These are phyloP conservation scores for Amaranthus hypochondriacus DNA, from an alignment of 148 eudicot species.

Conservation along the genomic window DNA sequence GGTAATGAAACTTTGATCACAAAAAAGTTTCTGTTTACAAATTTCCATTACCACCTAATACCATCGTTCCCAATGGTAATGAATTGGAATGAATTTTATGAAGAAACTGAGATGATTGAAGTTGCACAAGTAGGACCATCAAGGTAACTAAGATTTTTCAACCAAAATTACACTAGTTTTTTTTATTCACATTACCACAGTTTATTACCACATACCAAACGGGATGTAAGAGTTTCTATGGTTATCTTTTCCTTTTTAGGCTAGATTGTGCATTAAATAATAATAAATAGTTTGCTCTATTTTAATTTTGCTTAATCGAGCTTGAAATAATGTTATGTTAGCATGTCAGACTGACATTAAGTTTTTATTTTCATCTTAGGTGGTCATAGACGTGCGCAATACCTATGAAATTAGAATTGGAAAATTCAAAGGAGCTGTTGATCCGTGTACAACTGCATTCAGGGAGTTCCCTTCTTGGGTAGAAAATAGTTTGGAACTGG, in stretches of 20 bases:
- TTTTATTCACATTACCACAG: too few species aligned
- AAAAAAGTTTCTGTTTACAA: too few species aligned
- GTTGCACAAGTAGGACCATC: too few species aligned
- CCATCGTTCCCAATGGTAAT: too few species aligned
- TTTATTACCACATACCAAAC: too few species aligned
- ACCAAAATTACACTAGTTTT: too few species aligned
- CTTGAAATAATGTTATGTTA: conserved; percentile 1
- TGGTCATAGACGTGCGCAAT: conserved; percentile 92
- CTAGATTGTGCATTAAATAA: not conserved
- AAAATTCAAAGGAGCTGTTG: conserved; percentile 88
- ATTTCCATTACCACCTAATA: too few species aligned
- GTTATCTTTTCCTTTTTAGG: not conserved
- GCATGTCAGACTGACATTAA: not conserved
- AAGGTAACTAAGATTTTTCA: too few species aligned
- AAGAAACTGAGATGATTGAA: too few species aligned
- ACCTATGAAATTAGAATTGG: conserved; percentile 91
- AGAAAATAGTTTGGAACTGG: conserved; percentile 43
- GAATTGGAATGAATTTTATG: too few species aligned
- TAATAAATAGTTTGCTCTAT: not conserved
- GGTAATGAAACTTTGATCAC: too few species aligned
- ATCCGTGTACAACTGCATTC: conserved; percentile 81
- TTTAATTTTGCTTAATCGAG: not conserved
- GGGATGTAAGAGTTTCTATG: not conserved
- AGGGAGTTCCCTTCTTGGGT: conserved; percentile 96
- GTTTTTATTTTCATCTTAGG: conserved; percentile 40